Evolutionary conservation across 495 filamentous ascomycete species (phyloP).

Genomic region (Aspergillus funiculosus): DNA sequence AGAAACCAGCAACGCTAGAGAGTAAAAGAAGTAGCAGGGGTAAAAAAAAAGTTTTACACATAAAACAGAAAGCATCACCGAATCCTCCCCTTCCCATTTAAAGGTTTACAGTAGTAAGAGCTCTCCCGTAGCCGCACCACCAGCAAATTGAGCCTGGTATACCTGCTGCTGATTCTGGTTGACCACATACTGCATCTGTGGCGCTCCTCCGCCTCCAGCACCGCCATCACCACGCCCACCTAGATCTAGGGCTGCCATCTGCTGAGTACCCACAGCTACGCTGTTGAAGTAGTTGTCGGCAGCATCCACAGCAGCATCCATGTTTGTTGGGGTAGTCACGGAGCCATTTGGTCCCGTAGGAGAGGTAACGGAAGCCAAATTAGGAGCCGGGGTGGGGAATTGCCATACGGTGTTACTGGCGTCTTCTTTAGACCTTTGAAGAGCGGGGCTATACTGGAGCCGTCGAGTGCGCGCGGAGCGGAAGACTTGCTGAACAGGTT

Average conservation of each 20-base stretch:
- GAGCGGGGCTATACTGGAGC: conserved; percentile 71
- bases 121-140: conserved; percentile 46
- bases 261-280: conserved; percentile 60
- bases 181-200: conserved; percentile 47
- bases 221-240: conserved; percentile 42
- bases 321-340: conserved; percentile 30
- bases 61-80: conserved; percentile 18
- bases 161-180: conserved; percentile 50
- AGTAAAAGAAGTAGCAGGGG: too few species aligned
- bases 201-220: conserved; percentile 32
- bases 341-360: conserved; percentile 24
- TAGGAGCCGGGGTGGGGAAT: conserved; percentile 21
- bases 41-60: conserved; percentile 16
- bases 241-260: conserved; percentile 64
- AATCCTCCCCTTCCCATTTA: neutral
- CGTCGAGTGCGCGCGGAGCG: conserved; percentile 74
- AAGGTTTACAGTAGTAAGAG: conserved; percentile 38
- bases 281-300: conserved; percentile 83
- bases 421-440: conserved; percentile 62
- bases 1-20: conserved; percentile 1
- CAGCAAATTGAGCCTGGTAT: conserved; percentile 47
- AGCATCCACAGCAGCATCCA: conserved; percentile 67
- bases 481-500: conserved; percentile 98
- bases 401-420: conserved; percentile 35
- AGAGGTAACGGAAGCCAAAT: conserved; percentile 8